Evolutionary conservation across 345 rosid species (phyloP), one percentile per base, ranked within the genome.

Genomic region (Arabis hirsuta): DNA sequence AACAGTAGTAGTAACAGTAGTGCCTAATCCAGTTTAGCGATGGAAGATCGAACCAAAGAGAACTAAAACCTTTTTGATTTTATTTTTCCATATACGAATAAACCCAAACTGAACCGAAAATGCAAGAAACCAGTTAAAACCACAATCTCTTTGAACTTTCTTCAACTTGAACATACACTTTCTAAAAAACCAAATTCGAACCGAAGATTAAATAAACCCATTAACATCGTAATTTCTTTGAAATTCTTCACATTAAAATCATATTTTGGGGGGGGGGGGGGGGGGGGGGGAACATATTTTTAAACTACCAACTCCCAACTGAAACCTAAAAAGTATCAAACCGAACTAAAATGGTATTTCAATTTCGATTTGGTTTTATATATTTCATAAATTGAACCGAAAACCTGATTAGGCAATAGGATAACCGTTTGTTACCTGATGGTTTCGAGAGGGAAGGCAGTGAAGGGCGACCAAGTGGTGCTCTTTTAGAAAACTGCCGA

Each of bases 391-490:
- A 13, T 32, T 3, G 12, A 22, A 59, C 34, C 19, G 3, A 26
- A 60, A 36, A 19, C 63, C 10, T 6, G 34, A 42, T 10, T 59
- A 42, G 4, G 53, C 9, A 14, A n/a, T 27, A 14, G 26, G 44
- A 19, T 38, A 53, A 31, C 42, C 1, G 41, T 55, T 11, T 24
- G 16, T 54, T 80, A 89, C 98, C 98, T 77, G 96, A 79, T 71
- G 89, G 90, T 80, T 95, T 91, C 41, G 85, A 83, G 53, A 68
- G 80, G 27, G 93, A 77, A 48, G 86, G 82, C 56, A 72, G 77
- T 16, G 76, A 72, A 68, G 88, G 73, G 54, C 61, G 88, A 34
- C 77, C 82, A 79, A 80, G 59, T 26, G 86, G 64, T 24, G 55
- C 71, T 55, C 78, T 64, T 77, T 69, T 87, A 71, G 81, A 55